A percentile compares a stretch with the other conserved stretches of the same genome.
phyloP scores from a whole-genome alignment of 177 flowering plant species.

The Telopea speciosissima region DNA sequence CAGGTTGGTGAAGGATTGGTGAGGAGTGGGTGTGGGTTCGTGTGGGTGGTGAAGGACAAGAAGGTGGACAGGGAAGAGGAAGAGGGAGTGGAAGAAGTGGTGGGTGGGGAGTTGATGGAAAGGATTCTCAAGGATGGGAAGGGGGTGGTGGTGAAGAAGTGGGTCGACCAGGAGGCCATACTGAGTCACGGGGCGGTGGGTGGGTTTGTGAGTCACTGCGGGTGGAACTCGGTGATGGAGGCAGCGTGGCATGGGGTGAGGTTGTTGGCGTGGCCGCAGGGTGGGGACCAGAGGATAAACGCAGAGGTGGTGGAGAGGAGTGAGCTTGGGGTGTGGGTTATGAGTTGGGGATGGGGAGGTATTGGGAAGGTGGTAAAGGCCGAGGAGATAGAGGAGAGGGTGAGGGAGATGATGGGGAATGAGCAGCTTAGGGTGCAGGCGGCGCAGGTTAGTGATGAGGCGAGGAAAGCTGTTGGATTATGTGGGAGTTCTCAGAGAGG shows the following conservation, averaged over 20 bases:
- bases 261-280: background rate
- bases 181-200: background rate
- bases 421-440: background rate
- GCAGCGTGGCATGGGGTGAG: background rate
- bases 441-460: background rate
- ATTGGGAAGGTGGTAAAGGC: conserved; percentile 13
- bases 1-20: conserved; percentile 44
- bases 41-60: conserved; percentile 49
- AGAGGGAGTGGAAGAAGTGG: conserved; percentile 20
- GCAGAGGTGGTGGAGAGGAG: background rate
- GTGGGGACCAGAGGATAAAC: background rate
- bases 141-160: background rate
- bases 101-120: conserved; percentile 18
- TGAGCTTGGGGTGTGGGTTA: background rate
- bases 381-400: background rate
- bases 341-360: background rate
- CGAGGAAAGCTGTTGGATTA: background rate
- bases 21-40: conserved; percentile 30
- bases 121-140: background rate
- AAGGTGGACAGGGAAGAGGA: conserved; percentile 46
- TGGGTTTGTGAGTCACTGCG: background rate
- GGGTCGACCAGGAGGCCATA: background rate
- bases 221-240: background rate
- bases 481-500: background rate
- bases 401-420: background rate